A percentile compares a stretch with the other conserved stretches of the same genome.
These are phyloP conservation scores for Hevea brasiliensis DNA, from an alignment of 345 rosid species.

Conservation along the genomic window DNA sequence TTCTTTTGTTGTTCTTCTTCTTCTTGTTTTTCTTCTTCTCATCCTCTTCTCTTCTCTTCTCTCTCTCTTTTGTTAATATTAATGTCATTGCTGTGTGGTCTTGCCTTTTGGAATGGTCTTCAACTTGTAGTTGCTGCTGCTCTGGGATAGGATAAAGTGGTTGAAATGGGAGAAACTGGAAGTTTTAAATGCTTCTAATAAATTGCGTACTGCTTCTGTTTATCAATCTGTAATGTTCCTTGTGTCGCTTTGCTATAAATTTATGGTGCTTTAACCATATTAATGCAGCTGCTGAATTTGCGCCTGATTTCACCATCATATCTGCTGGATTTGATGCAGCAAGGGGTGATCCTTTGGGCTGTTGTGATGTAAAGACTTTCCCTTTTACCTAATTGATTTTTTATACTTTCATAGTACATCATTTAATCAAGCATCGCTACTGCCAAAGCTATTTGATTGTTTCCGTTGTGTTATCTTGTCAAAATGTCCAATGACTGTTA, in stretches of 20 bases:
- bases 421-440: background rate
- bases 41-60: too few relatives aligned
- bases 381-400: background rate
- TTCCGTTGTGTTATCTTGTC: background rate
- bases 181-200: background rate
- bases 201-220: background rate
- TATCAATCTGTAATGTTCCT: background rate
- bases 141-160: background rate
- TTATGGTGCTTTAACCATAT: constrained; percentile 13
- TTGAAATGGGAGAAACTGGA: background rate
- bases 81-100: background rate
- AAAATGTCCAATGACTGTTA: background rate
- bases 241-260: background rate
- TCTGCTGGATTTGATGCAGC: constrained; percentile 99
- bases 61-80: too few relatives aligned
- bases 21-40: background rate
- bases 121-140: background rate
- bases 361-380: constrained; percentile 80
- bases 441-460: background rate
- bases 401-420: background rate
- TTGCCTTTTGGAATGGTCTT: background rate
- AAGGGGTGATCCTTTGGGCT: constrained; percentile 94
- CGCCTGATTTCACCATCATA: constrained; percentile 90
- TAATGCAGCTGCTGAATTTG: constrained; percentile 76
- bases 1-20: background rate